These are phyloP conservation scores for Diaporthe citrichinensis DNA, from an alignment of 2,329 filamentous ascomycete species.

Conservation along the genomic window DNA sequence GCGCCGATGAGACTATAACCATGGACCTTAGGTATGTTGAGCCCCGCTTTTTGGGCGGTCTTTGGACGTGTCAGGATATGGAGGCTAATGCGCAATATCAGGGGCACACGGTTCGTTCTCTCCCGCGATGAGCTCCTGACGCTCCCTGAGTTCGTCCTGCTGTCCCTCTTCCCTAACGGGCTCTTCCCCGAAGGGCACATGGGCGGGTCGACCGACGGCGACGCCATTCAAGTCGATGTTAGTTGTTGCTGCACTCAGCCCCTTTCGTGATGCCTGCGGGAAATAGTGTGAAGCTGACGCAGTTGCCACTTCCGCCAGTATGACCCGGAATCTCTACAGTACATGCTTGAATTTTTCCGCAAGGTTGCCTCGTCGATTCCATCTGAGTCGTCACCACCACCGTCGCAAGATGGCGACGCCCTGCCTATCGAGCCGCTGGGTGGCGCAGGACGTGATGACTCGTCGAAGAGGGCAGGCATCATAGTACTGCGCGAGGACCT, in stretches of 20 bases:
- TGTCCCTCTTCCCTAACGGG: slow-evolving; percentile 99
- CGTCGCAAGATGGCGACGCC: slow-evolving; percentile 74
- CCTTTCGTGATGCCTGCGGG: slow-evolving; percentile 39
- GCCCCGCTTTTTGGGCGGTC: background rate
- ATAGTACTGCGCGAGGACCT: slow-evolving; percentile 97
- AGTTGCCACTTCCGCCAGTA: slow-evolving; percentile 73
- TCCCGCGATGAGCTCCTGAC: slow-evolving; percentile 96
- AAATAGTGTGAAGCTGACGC: background rate
- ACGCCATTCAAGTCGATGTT: slow-evolving; percentile 97
- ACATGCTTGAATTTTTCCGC: slow-evolving; percentile 99
- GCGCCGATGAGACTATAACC: slow-evolving; percentile 92
- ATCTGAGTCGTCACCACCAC: slow-evolving; percentile 76
- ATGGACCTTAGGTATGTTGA: slow-evolving; percentile 87
- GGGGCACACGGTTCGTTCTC: slow-evolving; percentile 92
- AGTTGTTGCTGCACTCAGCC: slow-evolving; percentile 41
- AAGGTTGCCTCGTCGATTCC: slow-evolving; percentile 97
- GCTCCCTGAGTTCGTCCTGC: slow-evolving; percentile 94
- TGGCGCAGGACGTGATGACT: slow-evolving; percentile 77
- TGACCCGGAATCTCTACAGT: slow-evolving; percentile 94
- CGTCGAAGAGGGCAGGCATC: slow-evolving; percentile 93
- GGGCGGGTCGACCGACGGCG: slow-evolving; percentile 91
- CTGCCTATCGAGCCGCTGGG: slow-evolving; percentile 81
- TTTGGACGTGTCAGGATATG: background rate
- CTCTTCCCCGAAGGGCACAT: slow-evolving; percentile 96
- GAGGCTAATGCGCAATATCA: slow-evolving; percentile 53